These are phyloP conservation scores for Coemansia sp. DNA, from an alignment of 192 early-diverging fungal species.

Conservation along the genomic window DNA sequence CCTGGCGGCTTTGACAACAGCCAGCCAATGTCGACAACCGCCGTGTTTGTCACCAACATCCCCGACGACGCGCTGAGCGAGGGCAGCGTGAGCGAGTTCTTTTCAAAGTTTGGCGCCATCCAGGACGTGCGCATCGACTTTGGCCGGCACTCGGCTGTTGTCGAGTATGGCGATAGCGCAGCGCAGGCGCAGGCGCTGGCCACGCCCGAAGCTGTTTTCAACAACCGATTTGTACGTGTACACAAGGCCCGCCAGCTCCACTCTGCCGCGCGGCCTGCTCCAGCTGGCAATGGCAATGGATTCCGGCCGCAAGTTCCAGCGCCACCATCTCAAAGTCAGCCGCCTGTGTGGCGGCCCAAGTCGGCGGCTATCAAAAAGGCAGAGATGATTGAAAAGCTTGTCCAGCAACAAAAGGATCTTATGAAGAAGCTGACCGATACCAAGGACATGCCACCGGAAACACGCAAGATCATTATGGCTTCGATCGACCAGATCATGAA, in stretches of 20 bases:
- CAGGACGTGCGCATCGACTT: slow-evolving; percentile 28
- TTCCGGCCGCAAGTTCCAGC: background rate
- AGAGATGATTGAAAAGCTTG: slow-evolving; percentile 52
- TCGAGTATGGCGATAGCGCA: slow-evolving; percentile 27
- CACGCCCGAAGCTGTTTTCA: slow-evolving; percentile 48
- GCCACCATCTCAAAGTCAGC: background rate
- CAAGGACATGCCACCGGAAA: slow-evolving; percentile 46
- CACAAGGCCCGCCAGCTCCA: slow-evolving; percentile 18
- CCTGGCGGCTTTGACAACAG: background rate
- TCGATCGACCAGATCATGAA: slow-evolving; percentile 53
- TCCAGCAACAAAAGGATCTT: slow-evolving; percentile 54
- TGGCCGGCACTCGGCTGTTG: slow-evolving; percentile 20
- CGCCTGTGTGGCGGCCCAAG: slow-evolving; percentile 45
- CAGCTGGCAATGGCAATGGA: background rate
- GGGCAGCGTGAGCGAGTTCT: slow-evolving; percentile 29
- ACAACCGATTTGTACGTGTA: slow-evolving; percentile 53
- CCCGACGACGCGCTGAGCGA: slow-evolving; percentile 34
- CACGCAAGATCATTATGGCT: slow-evolving; percentile 57
- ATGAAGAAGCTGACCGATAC: slow-evolving; percentile 48
- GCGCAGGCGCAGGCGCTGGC: slow-evolving; percentile 36
- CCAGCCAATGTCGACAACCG: slow-evolving; percentile 26
- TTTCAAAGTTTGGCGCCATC: slow-evolving; percentile 37
- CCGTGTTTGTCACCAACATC: slow-evolving; percentile 45
- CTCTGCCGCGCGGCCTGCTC: background rate
- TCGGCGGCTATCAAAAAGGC: slow-evolving; percentile 52